Base-by-base conservation (phyloP, 2,329 filamentous ascomycete genomes). In the Fusarium brachygibbosum region DNA sequence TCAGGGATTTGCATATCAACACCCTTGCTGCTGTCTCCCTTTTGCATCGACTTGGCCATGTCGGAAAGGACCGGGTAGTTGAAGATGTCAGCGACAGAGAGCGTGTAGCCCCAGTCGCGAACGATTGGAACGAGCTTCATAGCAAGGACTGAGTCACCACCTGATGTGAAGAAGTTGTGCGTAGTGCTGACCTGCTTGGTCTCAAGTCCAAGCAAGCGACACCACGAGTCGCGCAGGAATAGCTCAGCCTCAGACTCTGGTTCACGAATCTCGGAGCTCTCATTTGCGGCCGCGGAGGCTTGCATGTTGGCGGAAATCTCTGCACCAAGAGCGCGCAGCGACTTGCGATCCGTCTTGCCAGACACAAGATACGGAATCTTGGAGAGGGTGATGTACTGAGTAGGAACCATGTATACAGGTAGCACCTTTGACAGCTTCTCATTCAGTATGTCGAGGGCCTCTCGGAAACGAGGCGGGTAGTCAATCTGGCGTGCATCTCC, bases 101-200 rank as follows among this genome's bases (percentile, higher is more conserved):
- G 71, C 0, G 76, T 66, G n/a, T 84, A 72, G 6, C 78, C 79
- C 23, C 73, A 72, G 5, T 75, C 77, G 31, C 81, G 78, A 2
- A 82, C 80, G 11, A 78, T 74, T 1, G 83, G 79, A 1, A 84
- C 83, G 0, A 86, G 76, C 63, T 79, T 81, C 84, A 86, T 86
- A 3, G 84, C 84, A 5, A 79, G 78, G 6, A 86, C 77, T 0
- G 84, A 86, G 72, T 86, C 83, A 11, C 84, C 83, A 1, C 83
- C 83, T 0, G 84, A 77, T 1, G 77, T 78, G 66, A 85, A 81
- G 77, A 85, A 85, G 74, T 79, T 81, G 63, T 82, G 80, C 1
- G 78, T 73, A 0, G 77, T 74, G 2, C 79, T 75, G 45, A 83
- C 69, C 7, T 72, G 63, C 2, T 79, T 76, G 2, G 73, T 48